Evolutionary conservation across 331 rosid genomes (phyloP).

Genomic region (Erythrophleum ivorense): DNA sequence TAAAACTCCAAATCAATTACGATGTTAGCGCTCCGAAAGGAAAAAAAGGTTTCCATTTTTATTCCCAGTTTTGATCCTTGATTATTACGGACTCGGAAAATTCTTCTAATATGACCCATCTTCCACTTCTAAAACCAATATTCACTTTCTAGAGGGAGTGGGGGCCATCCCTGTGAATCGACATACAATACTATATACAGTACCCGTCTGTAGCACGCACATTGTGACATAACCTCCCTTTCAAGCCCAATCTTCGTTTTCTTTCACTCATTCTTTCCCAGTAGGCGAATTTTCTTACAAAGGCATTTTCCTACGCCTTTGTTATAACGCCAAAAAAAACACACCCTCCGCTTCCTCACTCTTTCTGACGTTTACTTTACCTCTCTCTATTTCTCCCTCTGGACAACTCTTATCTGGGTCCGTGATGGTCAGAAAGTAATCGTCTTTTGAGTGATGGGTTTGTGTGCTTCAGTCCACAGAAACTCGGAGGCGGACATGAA

Average conservation of each 20-base stretch:
- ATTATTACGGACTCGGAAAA: background rate
- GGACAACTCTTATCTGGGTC: conserved; percentile 29
- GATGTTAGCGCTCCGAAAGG: background rate
- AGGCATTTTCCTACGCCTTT: conserved; percentile 42
- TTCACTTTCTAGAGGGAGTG: conserved; percentile 27
- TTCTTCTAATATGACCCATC: background rate
- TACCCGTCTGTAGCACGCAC: background rate
- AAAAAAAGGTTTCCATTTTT: background rate
- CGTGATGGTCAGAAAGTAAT: conserved; percentile 47
- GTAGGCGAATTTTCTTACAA: conserved; percentile 30
- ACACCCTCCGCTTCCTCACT: background rate
- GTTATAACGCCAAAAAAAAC: conserved; percentile 55
- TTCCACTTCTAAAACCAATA: background rate
- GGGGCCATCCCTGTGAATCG: conserved; percentile 43
- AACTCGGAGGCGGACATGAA: conserved; percentile 63
- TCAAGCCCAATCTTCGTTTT: conserved; percentile 47
- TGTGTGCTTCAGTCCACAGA: conserved; percentile 64
- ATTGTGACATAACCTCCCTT: conserved; percentile 49
- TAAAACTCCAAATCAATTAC: background rate
- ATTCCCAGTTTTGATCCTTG: background rate
- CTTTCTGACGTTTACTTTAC: conserved; percentile 13
- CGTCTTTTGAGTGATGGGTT: conserved; percentile 66
- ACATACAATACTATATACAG: background rate
- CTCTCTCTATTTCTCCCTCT: conserved; percentile 12
- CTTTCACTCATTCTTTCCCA: conserved; percentile 34